A percentile compares a stretch with the other conserved stretches of the same genome.
Evolutionary conservation across 1,284 basidiomycete genomes (phyloP).

Genomic region (Malassezia sp.): DNA sequence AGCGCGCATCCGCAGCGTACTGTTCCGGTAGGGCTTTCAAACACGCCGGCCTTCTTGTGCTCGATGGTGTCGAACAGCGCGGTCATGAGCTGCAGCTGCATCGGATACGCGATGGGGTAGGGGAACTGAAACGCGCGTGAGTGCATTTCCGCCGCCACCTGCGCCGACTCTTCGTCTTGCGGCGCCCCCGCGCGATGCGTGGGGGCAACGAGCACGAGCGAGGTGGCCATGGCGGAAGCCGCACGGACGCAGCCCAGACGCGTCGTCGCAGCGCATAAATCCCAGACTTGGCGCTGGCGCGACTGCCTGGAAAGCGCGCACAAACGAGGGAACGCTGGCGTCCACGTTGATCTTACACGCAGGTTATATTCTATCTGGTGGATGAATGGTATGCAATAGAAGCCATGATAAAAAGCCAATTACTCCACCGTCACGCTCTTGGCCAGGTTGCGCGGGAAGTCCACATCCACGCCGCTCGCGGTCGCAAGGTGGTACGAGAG

Average conservation of each 20-base stretch:
- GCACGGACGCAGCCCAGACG: background rate
- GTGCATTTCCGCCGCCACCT: background rate
- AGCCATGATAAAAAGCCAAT: too few relatives aligned
- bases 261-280: background rate
- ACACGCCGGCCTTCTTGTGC: slow-evolving; percentile 59
- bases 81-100: slow-evolving; percentile 78
- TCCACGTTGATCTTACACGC: too few relatives aligned
- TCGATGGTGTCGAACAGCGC: slow-evolving; percentile 75
- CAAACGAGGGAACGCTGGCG: too few relatives aligned
- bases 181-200: too few relatives aligned
- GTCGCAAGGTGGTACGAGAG: slow-evolving; percentile 93
- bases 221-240: background rate
- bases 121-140: slow-evolving; percentile 31
- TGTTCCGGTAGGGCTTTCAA: slow-evolving; percentile 51
- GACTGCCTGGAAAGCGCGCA: too few relatives aligned
- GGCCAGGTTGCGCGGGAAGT: slow-evolving; percentile 89
- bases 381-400: too few relatives aligned
- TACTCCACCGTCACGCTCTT: slow-evolving; percentile 47
- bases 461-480: slow-evolving; percentile 89
- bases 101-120: slow-evolving; percentile 59
- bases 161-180: background rate
- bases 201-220: slow-evolving; percentile 5
- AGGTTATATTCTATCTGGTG: too few relatives aligned
- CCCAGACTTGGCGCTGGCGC: too few relatives aligned
- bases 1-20: slow-evolving; percentile 25